Conservation (phyloP, 345 rosid species). For the Arabidopsis suecica region DNA sequence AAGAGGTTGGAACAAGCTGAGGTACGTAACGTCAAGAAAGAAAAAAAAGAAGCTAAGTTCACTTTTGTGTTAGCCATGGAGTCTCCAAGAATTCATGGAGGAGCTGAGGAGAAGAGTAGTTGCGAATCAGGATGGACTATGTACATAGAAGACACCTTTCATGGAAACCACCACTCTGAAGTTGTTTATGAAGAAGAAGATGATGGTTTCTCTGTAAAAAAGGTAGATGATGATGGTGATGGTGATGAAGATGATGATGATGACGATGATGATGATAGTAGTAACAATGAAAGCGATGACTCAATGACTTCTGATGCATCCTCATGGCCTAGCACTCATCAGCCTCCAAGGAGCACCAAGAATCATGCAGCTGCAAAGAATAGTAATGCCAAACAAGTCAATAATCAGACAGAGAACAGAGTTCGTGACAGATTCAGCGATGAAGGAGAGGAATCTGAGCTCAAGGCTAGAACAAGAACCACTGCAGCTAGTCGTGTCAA, state of each 20-base stretch:
- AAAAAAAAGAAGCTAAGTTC: background rate
- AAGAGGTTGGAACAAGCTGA: constrained; percentile 32
- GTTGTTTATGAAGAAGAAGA: constrained; percentile 39
- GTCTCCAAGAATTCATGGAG: constrained; percentile 52
- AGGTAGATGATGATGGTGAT: constrained; percentile 21
- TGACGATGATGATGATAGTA: constrained; percentile 32
- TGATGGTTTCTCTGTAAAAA: constrained; percentile 20
- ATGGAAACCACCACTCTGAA: constrained; percentile 42
- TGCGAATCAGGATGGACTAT: constrained; percentile 76
- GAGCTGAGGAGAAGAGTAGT: constrained; percentile 51
- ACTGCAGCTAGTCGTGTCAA: constrained; percentile 55
- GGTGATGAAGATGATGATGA: constrained; percentile 2
- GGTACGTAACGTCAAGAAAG: constrained; percentile 23
- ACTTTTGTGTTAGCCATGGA: constrained; percentile 49
- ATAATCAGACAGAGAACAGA: constrained; percentile 46
- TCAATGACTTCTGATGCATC: constrained; percentile 86
- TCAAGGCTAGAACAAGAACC: constrained; percentile 46
- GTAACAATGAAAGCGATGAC: constrained; percentile 60
- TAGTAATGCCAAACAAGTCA: constrained; percentile 44
- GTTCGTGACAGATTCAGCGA: constrained; percentile 39
- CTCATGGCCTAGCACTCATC: constrained; percentile 64
- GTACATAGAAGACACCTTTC: constrained; percentile 59
- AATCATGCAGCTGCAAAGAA: constrained; percentile 44
- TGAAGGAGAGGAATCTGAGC: constrained; percentile 43
- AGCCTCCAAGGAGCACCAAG: constrained; percentile 41